Base-by-base conservation (phyloP, 2,329 filamentous ascomycete species). In the Orbilia blumenaviensis region DNA sequence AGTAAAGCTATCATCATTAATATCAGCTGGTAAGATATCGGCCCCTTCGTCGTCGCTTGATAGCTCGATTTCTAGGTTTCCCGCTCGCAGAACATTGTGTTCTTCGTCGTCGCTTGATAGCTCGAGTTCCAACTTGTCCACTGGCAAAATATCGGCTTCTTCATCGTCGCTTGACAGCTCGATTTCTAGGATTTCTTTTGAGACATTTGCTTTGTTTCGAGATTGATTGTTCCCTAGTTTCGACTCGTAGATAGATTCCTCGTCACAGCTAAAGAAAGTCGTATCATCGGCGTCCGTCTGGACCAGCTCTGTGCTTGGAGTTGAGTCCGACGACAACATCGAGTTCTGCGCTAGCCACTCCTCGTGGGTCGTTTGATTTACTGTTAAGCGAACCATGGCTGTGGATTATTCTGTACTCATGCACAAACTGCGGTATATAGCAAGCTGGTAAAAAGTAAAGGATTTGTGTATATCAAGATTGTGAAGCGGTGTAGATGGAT, bases 311-410 rank as follows among this genome's bases (percentile, higher is more conserved):
- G 46, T n/a, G 21, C 27, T 54, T 54, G 54, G 9, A 3, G 1
- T 34, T n/a, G 21, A 29, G 25, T 6, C 29, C 9, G 41, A 41
- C 8, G 66, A 63, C 16, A 38, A 21, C 3, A 44, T 58, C 5
- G 56, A 62, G 46, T 54, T 54, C 34, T 71, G 21, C 3, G 44
- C 66, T 12, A 71, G 44, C 72, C 72, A 76, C 21, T 76, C 38
- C 3, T 69, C 72, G 16, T 76, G 72, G 29, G 72, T 76, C 10
- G 64, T 76, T 38, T 76, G 72, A 14, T 58, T 66, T 10, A 32
- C 2, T 6, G 72, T 46, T 46, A 76, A 52, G 14, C 58, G 56
- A 18, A 76, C 64, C 72, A 76, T 76, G n/a, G 25, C 52, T 3
- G 14, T n/a, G 5, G 29, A 14, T 38, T 60, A 41, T 8, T 10